Percentiles rank a stretch among this genome's conserved stretches.
Conservation (phyloP, 176 grass and related monocot genomes). For the Saccharum spontaneum region DNA sequence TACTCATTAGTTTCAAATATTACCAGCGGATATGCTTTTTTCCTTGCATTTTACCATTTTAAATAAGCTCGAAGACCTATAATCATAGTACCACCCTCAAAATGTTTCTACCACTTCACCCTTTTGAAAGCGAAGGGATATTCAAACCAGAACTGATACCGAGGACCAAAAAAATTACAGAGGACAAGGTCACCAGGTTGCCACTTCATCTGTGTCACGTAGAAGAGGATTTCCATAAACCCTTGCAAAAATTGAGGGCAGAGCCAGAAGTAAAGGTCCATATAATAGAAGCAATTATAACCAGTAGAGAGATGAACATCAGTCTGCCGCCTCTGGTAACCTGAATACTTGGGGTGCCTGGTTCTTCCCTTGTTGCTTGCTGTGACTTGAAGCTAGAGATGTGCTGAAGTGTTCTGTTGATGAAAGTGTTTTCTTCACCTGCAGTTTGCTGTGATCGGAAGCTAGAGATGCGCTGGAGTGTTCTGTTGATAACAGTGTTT, state of each 20-base stretch:
- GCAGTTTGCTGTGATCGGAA: constrained; percentile 60
- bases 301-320: constrained; percentile 59
- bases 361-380: constrained; percentile 34
- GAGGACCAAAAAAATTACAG: neutral
- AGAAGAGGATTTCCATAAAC: constrained; percentile 43
- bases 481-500: constrained; percentile 58
- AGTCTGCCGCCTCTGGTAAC: constrained; percentile 48
- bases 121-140: constrained; percentile 13
- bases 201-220: neutral
- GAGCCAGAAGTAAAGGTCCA: constrained; percentile 68
- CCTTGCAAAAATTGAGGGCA: constrained; percentile 54
- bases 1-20: constrained; percentile 29
- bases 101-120: constrained; percentile 23
- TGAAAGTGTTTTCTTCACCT: constrained; percentile 45
- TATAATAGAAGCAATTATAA: constrained; percentile 59
- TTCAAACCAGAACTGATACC: constrained; percentile 18
- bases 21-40: neutral
- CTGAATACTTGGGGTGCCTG: constrained; percentile 29
- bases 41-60: neutral
- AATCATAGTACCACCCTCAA: constrained; percentile 3
- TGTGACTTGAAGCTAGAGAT: constrained; percentile 82
- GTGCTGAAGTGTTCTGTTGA: constrained; percentile 67
- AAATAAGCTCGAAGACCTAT: constrained; percentile 12
- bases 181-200: neutral
- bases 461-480: constrained; percentile 78